A percentile compares a stretch with the other conserved stretches of the same genome.
phyloP scores from a whole-genome alignment of 495 filamentous ascomycete genomes.

The Daldinia decipiens region DNA sequence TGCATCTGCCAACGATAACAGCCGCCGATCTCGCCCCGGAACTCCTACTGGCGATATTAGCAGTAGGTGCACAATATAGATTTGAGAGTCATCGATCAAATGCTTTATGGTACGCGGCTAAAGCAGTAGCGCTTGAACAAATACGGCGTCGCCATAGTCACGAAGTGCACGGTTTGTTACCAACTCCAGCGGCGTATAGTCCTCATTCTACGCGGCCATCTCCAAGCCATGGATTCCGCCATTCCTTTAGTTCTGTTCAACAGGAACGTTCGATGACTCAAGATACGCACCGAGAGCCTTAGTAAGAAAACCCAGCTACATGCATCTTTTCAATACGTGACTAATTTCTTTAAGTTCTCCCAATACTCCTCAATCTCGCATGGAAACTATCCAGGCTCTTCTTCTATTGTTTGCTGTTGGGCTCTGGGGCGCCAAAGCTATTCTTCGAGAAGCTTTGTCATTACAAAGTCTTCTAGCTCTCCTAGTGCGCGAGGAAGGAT shows the following conservation, averaged over 20 bases:
- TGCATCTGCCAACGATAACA: slow-evolving; percentile 72
- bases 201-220: slow-evolving; percentile 63
- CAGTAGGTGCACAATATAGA: slow-evolving; percentile 74
- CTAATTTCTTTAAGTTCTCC: slow-evolving; percentile 53
- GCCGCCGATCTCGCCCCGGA: slow-evolving; percentile 65
- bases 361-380: slow-evolving; percentile 63
- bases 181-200: slow-evolving; percentile 61
- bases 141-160: slow-evolving; percentile 63
- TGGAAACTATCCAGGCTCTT: slow-evolving; percentile 66
- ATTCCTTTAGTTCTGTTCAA: slow-evolving; percentile 63
- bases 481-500: slow-evolving; percentile 64
- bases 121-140: slow-evolving; percentile 63
- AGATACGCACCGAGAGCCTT: slow-evolving; percentile 62
- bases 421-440: slow-evolving; percentile 65
- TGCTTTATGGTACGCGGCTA: slow-evolving; percentile 75
- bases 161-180: slow-evolving; percentile 60
- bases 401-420: slow-evolving; percentile 66
- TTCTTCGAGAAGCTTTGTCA: slow-evolving; percentile 65
- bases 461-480: slow-evolving; percentile 65
- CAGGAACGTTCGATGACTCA: slow-evolving; percentile 62
- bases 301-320: slow-evolving; percentile 48
- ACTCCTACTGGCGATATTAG: slow-evolving; percentile 69
- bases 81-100: slow-evolving; percentile 75
- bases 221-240: slow-evolving; percentile 60
- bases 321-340: slow-evolving; percentile 1